phyloP scores from a whole-genome alignment of 1,284 basidiomycete genomes.

The Naganishia sp. region DNA sequence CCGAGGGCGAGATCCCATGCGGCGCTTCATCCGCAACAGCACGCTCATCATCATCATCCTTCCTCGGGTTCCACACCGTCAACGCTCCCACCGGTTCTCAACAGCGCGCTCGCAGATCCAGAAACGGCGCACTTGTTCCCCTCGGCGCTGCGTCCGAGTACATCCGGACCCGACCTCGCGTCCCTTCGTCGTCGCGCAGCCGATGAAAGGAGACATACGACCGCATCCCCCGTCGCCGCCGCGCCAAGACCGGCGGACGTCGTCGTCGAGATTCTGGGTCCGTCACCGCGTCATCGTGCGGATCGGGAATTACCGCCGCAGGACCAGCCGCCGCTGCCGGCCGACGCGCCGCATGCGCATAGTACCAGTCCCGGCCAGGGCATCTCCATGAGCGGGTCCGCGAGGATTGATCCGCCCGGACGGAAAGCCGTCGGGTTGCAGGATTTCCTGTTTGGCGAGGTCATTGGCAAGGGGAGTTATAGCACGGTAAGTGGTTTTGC shows the following conservation, averaged over 20 bases:
- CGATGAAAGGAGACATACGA: background rate
- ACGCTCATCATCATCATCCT: background rate
- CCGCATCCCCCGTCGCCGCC: background rate
- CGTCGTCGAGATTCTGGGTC: background rate
- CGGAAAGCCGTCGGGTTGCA: constrained; percentile 39
- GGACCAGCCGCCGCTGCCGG: background rate
- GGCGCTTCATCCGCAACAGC: constrained; percentile 1
- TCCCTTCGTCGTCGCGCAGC: constrained; percentile 11
- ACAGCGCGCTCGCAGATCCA: constrained; percentile 9
- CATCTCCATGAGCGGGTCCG: background rate
- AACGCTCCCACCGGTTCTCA: background rate
- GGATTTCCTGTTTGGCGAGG: constrained; percentile 52
- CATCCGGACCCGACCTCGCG: constrained; percentile 12
- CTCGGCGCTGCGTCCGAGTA: background rate
- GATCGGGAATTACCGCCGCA: too few species aligned
- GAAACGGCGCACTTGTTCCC: constrained; percentile 4
- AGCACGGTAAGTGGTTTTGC: constrained; percentile 46
- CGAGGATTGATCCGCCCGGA: constrained; percentile 5
- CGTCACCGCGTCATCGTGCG: too few species aligned
- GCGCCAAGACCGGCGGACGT: too few species aligned
- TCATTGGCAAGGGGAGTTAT: constrained; percentile 53
- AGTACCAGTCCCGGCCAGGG: background rate
- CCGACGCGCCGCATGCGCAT: background rate
- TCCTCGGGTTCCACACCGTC: background rate
- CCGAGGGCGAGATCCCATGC: constrained; percentile 1